A percentile compares a stretch with the other conserved stretches of the same genome.
Evolutionary conservation across 2,329 filamentous ascomycete species (phyloP).

Genomic region (Aschersonia sp.): DNA sequence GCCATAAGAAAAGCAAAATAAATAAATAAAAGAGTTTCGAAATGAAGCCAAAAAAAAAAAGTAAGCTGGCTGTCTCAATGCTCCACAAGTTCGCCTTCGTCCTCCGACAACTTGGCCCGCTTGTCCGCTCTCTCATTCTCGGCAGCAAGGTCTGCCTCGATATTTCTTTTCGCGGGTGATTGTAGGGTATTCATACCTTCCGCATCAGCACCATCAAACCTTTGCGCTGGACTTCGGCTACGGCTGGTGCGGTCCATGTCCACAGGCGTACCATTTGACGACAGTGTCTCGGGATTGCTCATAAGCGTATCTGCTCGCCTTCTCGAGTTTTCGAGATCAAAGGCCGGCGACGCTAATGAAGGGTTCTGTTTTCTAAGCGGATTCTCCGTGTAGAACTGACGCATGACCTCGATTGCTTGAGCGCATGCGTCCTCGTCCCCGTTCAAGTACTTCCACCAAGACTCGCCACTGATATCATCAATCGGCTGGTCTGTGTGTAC

Average conservation of each 20-base stretch:
- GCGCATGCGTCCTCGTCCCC: slow-evolving; percentile 58
- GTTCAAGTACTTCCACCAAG: slow-evolving; percentile 78
- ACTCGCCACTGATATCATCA: slow-evolving; percentile 57
- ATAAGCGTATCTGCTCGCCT: slow-evolving; percentile 28
- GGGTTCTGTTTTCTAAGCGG: slow-evolving; percentile 43
- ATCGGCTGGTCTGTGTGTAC: slow-evolving; percentile 61
- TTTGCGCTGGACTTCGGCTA: slow-evolving; percentile 32
- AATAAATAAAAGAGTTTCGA: neutral
- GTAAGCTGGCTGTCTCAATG: slow-evolving; percentile 8
- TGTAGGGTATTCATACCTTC: slow-evolving; percentile 6
- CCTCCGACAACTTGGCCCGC: slow-evolving; percentile 28
- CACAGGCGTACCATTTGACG: slow-evolving; percentile 33
- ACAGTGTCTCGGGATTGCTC: slow-evolving; percentile 28
- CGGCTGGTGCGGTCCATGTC: slow-evolving; percentile 32
- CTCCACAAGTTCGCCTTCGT: slow-evolving; percentile 32
- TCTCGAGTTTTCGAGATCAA: slow-evolving; percentile 40
- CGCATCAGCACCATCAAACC: slow-evolving; percentile 23
- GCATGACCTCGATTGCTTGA: slow-evolving; percentile 63
- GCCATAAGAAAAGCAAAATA: neutral
- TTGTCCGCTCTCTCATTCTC: slow-evolving; percentile 25
- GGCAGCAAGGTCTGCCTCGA: slow-evolving; percentile 15
- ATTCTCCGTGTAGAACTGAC: slow-evolving; percentile 52
- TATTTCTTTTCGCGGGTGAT: slow-evolving; percentile 25
- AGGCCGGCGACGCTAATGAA: slow-evolving; percentile 37
- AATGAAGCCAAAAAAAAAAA: neutral